Conservation (phyloP, 2,329 filamentous ascomycete genomes). For the Epichloe uncinata region DNA sequence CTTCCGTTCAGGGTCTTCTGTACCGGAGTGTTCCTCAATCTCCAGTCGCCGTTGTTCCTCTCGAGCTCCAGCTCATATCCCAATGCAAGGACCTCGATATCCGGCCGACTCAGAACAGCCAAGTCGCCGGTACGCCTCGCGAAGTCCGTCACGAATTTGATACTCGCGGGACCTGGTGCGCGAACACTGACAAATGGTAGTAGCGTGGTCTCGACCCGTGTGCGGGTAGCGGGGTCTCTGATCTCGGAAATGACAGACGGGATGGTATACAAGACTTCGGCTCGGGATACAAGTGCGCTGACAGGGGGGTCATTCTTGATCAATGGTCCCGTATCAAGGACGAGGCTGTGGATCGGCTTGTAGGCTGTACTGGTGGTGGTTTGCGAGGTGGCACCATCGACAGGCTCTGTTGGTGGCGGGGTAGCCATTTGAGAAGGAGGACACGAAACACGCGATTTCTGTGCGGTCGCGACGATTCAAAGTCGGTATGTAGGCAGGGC, state of each 20-base stretch:
- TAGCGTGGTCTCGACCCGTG: slow-evolving; percentile 71
- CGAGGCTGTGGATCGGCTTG: slow-evolving; percentile 68
- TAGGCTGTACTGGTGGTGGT: slow-evolving; percentile 3
- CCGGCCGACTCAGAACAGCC: slow-evolving; percentile 73
- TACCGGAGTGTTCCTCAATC: slow-evolving; percentile 62
- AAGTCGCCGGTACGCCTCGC: slow-evolving; percentile 82
- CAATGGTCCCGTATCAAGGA: slow-evolving; percentile 84
- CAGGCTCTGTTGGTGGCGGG: slow-evolving; percentile 5
- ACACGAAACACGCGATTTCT: not conserved
- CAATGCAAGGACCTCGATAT: slow-evolving; percentile 79
- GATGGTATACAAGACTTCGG: slow-evolving; percentile 68
- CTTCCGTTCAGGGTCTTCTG: slow-evolving; percentile 67
- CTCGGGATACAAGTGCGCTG: slow-evolving; percentile 65
- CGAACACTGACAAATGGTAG: slow-evolving; percentile 73
- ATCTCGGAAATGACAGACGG: slow-evolving; percentile 82
- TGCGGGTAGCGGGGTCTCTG: slow-evolving; percentile 67
- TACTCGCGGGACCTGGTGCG: slow-evolving; percentile 59
- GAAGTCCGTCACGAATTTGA: slow-evolving; percentile 73
- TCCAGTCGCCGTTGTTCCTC: slow-evolving; percentile 78
- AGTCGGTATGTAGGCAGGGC: not conserved
- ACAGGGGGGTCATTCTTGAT: slow-evolving; percentile 85
- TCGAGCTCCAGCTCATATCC: slow-evolving; percentile 94
- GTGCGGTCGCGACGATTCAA: not conserved
- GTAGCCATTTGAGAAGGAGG: not conserved
- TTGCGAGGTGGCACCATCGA: slow-evolving; percentile 3